Evolutionary conservation across 768 basidiomycete genomes (phyloP).

Genomic region (Russula brevipes): DNA sequence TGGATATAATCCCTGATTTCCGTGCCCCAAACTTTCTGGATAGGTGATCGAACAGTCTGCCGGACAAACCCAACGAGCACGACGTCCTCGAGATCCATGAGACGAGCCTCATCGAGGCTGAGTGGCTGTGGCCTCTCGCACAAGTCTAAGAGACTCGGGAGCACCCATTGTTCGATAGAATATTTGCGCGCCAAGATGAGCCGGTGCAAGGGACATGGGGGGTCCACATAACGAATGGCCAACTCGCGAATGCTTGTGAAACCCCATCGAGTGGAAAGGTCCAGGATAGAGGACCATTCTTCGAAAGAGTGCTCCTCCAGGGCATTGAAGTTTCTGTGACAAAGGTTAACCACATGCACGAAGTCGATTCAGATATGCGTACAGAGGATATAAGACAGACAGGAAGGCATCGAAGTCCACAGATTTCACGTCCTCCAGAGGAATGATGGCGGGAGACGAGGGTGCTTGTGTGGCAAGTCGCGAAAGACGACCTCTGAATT

Average conservation of each 20-base stretch:
- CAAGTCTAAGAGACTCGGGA: conserved; percentile 3
- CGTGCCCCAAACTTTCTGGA: background rate
- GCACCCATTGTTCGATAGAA: conserved; percentile 9
- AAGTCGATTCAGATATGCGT: background rate
- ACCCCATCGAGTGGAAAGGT: conserved; percentile 5
- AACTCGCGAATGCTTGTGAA: conserved; percentile 10
- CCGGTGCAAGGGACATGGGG: background rate
- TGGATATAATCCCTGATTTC: background rate
- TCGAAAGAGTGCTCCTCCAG: conserved; percentile 6
- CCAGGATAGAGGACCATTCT: conserved; percentile 19
- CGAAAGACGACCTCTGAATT: background rate
- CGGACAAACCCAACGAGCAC: conserved; percentile 11
- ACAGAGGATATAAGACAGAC: conserved; percentile 19
- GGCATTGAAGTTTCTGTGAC: conserved; percentile 13
- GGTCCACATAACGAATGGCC: conserved; percentile 7
- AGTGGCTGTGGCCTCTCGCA: conserved; percentile 15
- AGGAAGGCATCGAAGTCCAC: conserved; percentile 18
- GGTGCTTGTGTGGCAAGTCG: background rate
- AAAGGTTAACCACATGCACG: background rate
- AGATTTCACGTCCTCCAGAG: conserved; percentile 7
- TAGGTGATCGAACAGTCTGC: conserved; percentile 10
- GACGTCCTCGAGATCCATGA: conserved; percentile 14
- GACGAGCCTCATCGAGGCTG: conserved; percentile 15
- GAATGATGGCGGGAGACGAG: background rate
- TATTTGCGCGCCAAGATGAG: conserved; percentile 10